A percentile compares a stretch with the other conserved stretches of the same genome.
phyloP scores from a whole-genome alignment of 2,329 filamentous ascomycete genomes.

The Fusarium albidum region DNA sequence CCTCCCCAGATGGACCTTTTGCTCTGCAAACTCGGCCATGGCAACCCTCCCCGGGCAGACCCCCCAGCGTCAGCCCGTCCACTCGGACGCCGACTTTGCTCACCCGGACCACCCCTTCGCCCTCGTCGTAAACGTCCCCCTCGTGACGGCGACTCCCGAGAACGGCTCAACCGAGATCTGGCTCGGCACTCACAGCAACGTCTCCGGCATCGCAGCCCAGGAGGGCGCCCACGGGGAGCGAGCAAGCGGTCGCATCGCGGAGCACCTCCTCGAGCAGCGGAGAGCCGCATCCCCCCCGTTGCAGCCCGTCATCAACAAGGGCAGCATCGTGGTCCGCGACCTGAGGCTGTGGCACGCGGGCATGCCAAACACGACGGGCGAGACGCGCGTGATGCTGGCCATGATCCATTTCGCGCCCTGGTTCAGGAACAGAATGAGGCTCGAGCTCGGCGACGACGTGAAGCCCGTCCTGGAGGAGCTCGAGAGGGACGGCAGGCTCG shows the following conservation, averaged over 20 bases:
- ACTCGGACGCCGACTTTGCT: constrained; percentile 66
- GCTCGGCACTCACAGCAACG: constrained; percentile 62
- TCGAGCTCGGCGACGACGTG: constrained; percentile 62
- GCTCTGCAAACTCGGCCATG: constrained; percentile 66
- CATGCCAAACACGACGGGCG: constrained; percentile 63
- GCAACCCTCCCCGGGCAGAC: constrained; percentile 52
- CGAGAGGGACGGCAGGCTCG: constrained; percentile 44
- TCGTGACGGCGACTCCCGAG: constrained; percentile 57
- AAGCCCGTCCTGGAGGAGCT: constrained; percentile 55
- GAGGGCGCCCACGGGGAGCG: constrained; percentile 59
- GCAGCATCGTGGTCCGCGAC: constrained; percentile 66
- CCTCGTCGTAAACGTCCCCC: constrained; percentile 61
- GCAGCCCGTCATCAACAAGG: constrained; percentile 61
- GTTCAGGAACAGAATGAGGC: constrained; percentile 64
- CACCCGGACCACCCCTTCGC: constrained; percentile 64
- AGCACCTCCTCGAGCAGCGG: constrained; percentile 50
- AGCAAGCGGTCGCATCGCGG: constrained; percentile 59
- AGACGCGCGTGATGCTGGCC: constrained; percentile 65
- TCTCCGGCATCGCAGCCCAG: constrained; percentile 48
- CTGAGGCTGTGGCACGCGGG: constrained; percentile 70
- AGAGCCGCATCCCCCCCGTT: constrained; percentile 50
- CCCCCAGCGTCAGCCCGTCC: constrained; percentile 61
- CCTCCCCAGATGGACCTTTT: constrained; percentile 63
- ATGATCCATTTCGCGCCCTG: constrained; percentile 67
- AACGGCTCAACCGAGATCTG: constrained; percentile 68